Percentiles rank a stretch among this genome's conserved stretches.
Conservation (phyloP, 352 stramenopile species). For the Peronospora destructor region DNA sequence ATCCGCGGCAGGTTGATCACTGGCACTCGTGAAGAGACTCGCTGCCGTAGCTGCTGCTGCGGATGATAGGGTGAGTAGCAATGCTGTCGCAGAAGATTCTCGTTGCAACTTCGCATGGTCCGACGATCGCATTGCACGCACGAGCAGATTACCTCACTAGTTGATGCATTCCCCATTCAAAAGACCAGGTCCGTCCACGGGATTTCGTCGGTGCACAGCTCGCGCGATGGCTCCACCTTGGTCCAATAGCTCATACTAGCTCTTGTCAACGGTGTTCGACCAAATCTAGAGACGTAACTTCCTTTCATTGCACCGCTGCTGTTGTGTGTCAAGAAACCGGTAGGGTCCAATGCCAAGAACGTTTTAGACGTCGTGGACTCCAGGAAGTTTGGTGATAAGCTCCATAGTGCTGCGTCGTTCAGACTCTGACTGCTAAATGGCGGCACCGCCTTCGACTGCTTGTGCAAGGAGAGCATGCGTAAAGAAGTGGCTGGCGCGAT, state of each 20-base stretch:
- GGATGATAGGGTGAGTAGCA: slow-evolving; percentile 39
- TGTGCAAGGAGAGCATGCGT: slow-evolving; percentile 17
- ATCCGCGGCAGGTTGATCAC: slow-evolving; percentile 51
- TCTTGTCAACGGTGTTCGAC: background rate
- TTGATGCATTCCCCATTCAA: slow-evolving; percentile 44
- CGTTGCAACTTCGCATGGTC: slow-evolving; percentile 14
- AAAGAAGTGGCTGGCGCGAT: background rate
- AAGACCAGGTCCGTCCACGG: slow-evolving; percentile 51
- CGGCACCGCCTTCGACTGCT: slow-evolving; percentile 2
- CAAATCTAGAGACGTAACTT: slow-evolving; percentile 11
- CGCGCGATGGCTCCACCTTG: slow-evolving; percentile 41
- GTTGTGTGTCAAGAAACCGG: slow-evolving; percentile 18
- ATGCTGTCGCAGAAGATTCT: slow-evolving; percentile 7
- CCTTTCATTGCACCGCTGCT: slow-evolving; percentile 15
- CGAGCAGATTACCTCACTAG: slow-evolving; percentile 41
- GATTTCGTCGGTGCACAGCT: slow-evolving; percentile 51
- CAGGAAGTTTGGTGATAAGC: background rate
- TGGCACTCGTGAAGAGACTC: slow-evolving; percentile 49
- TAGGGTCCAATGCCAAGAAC: slow-evolving; percentile 21
- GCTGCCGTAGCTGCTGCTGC: slow-evolving; percentile 18
- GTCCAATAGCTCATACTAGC: slow-evolving; percentile 7
- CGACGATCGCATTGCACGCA: slow-evolving; percentile 27
- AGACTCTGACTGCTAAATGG: slow-evolving; percentile 1
- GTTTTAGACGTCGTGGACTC: slow-evolving; percentile 23
- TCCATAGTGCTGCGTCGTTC: slow-evolving; percentile 6